Percentiles rank a stretch among this genome's conserved stretches.
phyloP scores from a whole-genome alignment of 2,329 filamentous ascomycete species.

The Colletotrichum sp. region DNA sequence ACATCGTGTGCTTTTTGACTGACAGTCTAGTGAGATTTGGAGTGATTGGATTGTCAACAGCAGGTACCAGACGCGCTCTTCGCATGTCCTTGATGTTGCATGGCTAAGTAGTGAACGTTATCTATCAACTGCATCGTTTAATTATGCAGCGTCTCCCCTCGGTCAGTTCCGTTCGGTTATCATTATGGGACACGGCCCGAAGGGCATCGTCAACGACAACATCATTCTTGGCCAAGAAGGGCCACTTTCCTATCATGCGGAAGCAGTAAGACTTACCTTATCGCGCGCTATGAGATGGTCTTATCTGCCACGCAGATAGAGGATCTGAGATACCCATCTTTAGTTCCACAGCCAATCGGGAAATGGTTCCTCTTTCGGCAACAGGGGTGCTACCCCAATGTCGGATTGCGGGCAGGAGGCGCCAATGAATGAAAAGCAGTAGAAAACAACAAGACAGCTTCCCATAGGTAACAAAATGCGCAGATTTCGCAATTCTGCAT shows the following conservation, averaged over 20 bases:
- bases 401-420: background rate
- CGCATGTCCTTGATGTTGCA: too few relatives aligned
- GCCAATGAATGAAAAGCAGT: background rate
- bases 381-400: background rate
- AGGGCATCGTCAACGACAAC: background rate
- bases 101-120: background rate
- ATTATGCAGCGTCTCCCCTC: background rate
- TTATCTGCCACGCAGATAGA: background rate
- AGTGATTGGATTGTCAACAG: background rate
- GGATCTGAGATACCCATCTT: background rate
- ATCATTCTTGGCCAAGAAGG: background rate
- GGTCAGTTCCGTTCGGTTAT: background rate
- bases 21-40: background rate
- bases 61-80: background rate
- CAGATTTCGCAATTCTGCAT: background rate
- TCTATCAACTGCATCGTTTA: background rate
- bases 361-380: background rate
- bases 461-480: background rate
- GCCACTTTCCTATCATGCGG: background rate
- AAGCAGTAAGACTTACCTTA: background rate
- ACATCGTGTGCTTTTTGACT: background rate
- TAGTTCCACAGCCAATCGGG: background rate
- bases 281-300: background rate
- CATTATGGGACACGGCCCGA: background rate
- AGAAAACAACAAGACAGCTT: background rate